These are phyloP conservation scores for Quercus alba DNA, from an alignment of 306 rosid genomes.

Conservation along the genomic window DNA sequence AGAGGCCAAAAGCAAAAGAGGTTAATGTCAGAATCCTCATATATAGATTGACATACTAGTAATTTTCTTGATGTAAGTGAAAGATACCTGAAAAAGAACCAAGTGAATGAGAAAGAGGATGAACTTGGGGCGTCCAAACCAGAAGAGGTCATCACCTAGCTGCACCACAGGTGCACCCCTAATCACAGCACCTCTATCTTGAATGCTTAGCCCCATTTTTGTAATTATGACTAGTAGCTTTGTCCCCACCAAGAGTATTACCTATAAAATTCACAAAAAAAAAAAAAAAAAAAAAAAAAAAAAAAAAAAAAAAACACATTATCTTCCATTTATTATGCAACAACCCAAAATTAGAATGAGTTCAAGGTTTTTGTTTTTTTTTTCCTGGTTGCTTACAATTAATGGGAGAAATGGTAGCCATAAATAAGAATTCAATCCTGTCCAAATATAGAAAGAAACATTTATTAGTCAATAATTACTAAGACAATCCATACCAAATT, in stretches of 20 bases:
- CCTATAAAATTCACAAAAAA: constrained; percentile 28
- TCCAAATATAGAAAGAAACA: constrained; percentile 3
- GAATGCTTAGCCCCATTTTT: constrained; percentile 60
- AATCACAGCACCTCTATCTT: constrained; percentile 66
- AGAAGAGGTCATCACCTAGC: constrained; percentile 70
- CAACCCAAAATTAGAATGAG: not conserved
- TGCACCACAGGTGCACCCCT: constrained; percentile 75
- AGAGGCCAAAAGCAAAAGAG: not conserved
- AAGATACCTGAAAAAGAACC: constrained; percentile 67
- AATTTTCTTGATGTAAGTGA: not conserved
- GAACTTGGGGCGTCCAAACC: constrained; percentile 68
- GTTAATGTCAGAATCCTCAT: not conserved
- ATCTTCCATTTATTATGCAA: not conserved
- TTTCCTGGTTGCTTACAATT: constrained; percentile 45
- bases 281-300: not conserved
- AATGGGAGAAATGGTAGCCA: constrained; percentile 87
- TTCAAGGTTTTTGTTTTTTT: not conserved
- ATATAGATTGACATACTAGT: not conserved
- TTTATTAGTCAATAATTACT: not conserved
- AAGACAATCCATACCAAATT: not conserved
- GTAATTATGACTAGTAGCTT: constrained; percentile 75
- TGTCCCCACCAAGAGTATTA: constrained; percentile 69
- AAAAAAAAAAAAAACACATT: constrained; percentile 1
- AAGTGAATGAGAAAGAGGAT: constrained; percentile 66
- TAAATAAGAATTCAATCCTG: constrained; percentile 67